Evolutionary conservation across 305 asterid genomes (phyloP).

Genomic region (Solanum hybrid): DNA sequence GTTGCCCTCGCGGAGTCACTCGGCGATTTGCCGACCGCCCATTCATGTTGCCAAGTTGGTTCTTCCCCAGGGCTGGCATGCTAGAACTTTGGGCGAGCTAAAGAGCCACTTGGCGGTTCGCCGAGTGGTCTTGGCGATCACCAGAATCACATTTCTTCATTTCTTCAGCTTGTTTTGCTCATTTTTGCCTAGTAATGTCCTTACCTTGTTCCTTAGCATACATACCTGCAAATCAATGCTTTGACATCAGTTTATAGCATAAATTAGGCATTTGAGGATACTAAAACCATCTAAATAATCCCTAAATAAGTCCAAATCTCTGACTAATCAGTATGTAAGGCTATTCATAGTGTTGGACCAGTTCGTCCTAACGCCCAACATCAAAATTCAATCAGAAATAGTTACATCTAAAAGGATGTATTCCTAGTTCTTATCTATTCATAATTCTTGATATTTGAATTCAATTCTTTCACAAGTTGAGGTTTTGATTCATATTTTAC

Average conservation of each 20-base stretch:
- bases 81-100: background rate
- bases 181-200: background rate
- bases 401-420: background rate
- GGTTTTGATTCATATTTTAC: background rate
- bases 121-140: background rate
- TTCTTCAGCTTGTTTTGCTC: background rate
- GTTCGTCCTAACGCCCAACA: background rate
- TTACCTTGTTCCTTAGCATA: background rate
- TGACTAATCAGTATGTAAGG: background rate
- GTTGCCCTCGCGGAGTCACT: background rate
- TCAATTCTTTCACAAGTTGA: background rate
- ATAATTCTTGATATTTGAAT: background rate
- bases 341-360: background rate
- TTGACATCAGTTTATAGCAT: background rate
- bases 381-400: background rate
- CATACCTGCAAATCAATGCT: background rate
- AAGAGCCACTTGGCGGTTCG: background rate
- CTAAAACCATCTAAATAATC: background rate
- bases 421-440: background rate
- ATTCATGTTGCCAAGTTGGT: background rate
- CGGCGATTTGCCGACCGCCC: background rate
- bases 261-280: background rate
- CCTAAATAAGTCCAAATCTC: background rate
- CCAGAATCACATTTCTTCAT: background rate
- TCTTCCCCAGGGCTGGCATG: background rate